Percentiles rank a stretch among this genome's conserved stretches.
Evolutionary conservation across 164 flowering plant species (phyloP).

Genomic region (Stephania cephalantha): DNA sequence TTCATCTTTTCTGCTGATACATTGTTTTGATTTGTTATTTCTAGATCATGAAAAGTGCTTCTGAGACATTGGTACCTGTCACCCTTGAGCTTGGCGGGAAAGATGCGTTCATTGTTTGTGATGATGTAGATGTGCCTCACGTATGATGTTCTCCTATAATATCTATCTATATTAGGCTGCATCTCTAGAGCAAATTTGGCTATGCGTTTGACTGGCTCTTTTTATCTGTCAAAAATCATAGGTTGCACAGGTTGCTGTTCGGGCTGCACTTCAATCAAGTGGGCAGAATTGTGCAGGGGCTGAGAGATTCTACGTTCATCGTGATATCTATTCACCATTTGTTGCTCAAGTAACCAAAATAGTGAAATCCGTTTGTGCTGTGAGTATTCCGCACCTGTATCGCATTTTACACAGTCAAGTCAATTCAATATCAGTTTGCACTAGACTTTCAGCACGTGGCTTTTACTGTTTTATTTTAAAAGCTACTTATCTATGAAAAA

Average conservation of each 20-base stretch:
- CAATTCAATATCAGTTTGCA: not conserved
- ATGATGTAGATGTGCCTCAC: slow-evolving; percentile 85
- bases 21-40: slow-evolving; percentile 8
- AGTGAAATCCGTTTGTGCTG: slow-evolving; percentile 77
- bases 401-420: not conserved
- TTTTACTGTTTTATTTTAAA: slow-evolving; percentile 1
- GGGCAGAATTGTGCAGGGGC: slow-evolving; percentile 99
- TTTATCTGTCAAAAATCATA: slow-evolving; percentile 16
- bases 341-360: slow-evolving; percentile 71
- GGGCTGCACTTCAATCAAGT: slow-evolving; percentile 94
- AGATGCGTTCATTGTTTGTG: slow-evolving; percentile 96
- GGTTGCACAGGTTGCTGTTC: slow-evolving; percentile 95
- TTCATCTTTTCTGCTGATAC: slow-evolving; percentile 1
- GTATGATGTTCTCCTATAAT: slow-evolving; percentile 39
- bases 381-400: slow-evolving; percentile 34
- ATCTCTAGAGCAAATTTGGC: slow-evolving; percentile 5
- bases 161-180: slow-evolving; percentile 5
- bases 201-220: not conserved
- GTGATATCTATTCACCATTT: slow-evolving; percentile 65
- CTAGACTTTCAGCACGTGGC: not conserved
- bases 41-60: slow-evolving; percentile 91
- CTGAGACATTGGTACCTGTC: slow-evolving; percentile 76
- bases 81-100: slow-evolving; percentile 99
- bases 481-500: not conserved
- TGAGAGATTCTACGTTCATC: slow-evolving; percentile 95